Conservation (phyloP, 768 basidiomycete genomes). For the Coprinopsis sp. region DNA sequence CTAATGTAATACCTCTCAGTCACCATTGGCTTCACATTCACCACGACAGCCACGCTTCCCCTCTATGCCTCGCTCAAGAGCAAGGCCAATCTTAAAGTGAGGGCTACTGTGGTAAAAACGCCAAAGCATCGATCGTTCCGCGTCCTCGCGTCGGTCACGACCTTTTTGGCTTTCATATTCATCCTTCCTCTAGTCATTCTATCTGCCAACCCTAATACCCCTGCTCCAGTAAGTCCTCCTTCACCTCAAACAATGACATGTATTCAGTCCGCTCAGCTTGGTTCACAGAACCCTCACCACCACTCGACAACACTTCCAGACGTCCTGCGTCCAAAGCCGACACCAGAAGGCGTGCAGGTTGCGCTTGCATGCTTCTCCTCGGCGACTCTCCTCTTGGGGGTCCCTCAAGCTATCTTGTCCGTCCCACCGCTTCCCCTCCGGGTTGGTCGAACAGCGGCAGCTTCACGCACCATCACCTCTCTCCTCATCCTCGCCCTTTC, state of each 20-base stretch:
- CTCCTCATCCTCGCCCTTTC: constrained; percentile 29
- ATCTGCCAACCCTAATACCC: constrained; percentile 28
- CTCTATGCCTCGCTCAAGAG: constrained; percentile 58
- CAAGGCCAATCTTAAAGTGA: constrained; percentile 30
- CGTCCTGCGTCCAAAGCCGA: constrained; percentile 10
- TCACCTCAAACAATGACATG: constrained; percentile 3
- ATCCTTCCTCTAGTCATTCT: constrained; percentile 57
- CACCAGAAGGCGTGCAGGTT: constrained; percentile 27
- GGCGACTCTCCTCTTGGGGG: constrained; percentile 49
- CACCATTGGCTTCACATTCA: constrained; percentile 59
- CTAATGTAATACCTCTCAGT: constrained; percentile 32
- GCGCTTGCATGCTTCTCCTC: constrained; percentile 45
- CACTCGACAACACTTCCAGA: constrained; percentile 15
- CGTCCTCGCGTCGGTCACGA: constrained; percentile 47
- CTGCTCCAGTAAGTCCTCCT: constrained; percentile 17
- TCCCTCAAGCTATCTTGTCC: constrained; percentile 56
- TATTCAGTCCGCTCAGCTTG: neutral
- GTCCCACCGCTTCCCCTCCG: constrained; percentile 50
- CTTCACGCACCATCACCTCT: constrained; percentile 42
- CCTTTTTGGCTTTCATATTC: constrained; percentile 43
- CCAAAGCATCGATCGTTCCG: constrained; percentile 54
- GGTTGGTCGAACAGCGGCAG: constrained; percentile 29
- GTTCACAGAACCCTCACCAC: too few relatives aligned
- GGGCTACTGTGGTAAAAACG: constrained; percentile 42
- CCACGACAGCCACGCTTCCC: constrained; percentile 60